Conservation (phyloP, 495 filamentous ascomycete species). For the Recurvomyces mirabilis region DNA sequence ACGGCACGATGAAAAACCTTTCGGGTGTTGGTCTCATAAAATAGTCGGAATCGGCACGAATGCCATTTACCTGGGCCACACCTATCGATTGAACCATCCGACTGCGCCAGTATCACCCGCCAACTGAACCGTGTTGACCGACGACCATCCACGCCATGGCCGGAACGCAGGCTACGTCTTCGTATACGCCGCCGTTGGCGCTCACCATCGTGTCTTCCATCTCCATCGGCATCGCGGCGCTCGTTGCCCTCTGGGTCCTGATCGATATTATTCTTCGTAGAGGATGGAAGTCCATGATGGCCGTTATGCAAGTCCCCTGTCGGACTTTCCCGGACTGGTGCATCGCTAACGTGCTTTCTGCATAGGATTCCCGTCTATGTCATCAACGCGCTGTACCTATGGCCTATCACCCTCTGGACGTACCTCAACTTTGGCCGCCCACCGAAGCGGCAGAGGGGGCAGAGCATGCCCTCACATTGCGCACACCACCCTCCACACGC, state of each 20-base stretch:
- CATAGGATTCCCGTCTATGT: conserved; percentile 12
- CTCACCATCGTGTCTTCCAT: conserved; percentile 8
- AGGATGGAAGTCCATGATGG: conserved; percentile 15
- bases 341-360: not conserved
- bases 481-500: not conserved
- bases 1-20: too few species aligned
- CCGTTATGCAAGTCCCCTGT: conserved; percentile 2
- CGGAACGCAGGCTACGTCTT: too few species aligned
- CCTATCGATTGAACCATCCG: too few species aligned
- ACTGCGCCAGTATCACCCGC: too few species aligned
- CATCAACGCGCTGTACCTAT: conserved; percentile 12
- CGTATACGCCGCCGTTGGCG: conserved; percentile 3
- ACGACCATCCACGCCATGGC: too few species aligned
- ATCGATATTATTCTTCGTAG: conserved; percentile 9
- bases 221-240: conserved; percentile 4
- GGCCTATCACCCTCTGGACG: conserved; percentile 10
- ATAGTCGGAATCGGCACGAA: too few species aligned
- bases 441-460: not conserved
- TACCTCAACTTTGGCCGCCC: conserved; percentile 16
- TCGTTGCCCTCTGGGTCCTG: conserved; percentile 2
- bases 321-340: too few species aligned
- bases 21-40: too few species aligned
- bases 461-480: not conserved
- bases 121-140: too few species aligned
- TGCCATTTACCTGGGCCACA: too few species aligned